Conservation (phyloP, 495 filamentous ascomycete genomes). For the Penicillium psychrofluorescens region DNA sequence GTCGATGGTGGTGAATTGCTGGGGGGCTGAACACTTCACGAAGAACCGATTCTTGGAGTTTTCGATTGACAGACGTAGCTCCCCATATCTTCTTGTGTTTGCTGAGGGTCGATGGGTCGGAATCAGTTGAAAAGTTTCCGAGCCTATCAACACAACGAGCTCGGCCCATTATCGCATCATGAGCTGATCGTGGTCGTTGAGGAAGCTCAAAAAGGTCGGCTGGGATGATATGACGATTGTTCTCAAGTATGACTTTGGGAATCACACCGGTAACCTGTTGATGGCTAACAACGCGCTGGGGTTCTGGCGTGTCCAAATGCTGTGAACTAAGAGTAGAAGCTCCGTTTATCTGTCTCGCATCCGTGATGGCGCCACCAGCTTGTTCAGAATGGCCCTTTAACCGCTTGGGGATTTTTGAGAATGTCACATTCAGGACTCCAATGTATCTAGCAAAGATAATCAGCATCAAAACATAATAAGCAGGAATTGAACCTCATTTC, state of each 20-base stretch:
- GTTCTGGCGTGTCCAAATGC: constrained; percentile 24
- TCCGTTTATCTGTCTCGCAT: constrained; percentile 12
- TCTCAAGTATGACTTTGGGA: constrained; percentile 89
- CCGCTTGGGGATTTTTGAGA: constrained; percentile 72
- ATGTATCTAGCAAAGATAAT: constrained; percentile 64
- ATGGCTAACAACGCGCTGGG: constrained; percentile 71
- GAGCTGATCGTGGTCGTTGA: constrained; percentile 23
- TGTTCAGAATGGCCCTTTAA: constrained; percentile 39
- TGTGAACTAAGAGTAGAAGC: constrained; percentile 9
- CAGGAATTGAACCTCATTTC: too few relatives aligned
- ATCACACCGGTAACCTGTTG: constrained; percentile 57
- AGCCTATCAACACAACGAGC: constrained; percentile 13
- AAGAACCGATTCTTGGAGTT: constrained; percentile 83
- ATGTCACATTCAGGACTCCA: constrained; percentile 94
- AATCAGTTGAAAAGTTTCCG: constrained; percentile 6
- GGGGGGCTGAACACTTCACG: constrained; percentile 89
- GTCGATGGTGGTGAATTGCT: constrained; percentile 59
- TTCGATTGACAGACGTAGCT: constrained; percentile 87
- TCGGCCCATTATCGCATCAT: constrained; percentile 11
- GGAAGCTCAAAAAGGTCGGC: constrained; percentile 57
- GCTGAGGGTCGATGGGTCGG: constrained; percentile 18
- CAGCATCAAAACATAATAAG: constrained; percentile 12
- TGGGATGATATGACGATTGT: constrained; percentile 93
- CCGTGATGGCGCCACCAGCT: constrained; percentile 11
- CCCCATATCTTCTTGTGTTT: constrained; percentile 71